These are phyloP conservation scores for Aspergillus egyptiacus DNA, from an alignment of 495 filamentous ascomycete genomes.

Conservation along the genomic window DNA sequence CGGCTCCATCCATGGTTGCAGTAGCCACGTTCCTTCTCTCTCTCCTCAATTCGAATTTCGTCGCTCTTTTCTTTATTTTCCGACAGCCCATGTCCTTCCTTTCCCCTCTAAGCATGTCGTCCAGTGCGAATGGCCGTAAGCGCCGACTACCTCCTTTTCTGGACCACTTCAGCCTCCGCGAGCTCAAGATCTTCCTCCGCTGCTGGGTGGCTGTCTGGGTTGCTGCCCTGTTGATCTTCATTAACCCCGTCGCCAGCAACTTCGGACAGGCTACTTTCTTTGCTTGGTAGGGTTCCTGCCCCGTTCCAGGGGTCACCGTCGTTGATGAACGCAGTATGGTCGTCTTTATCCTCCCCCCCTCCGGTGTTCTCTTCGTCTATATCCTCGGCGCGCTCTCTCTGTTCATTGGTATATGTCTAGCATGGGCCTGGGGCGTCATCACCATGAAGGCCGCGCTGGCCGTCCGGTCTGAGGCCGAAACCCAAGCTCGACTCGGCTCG, in stretches of 20 bases:
- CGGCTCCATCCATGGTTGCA: too few relatives aligned
- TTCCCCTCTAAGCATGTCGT: too few relatives aligned
- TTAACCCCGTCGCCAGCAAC: constrained; percentile 24
- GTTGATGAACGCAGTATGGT: constrained; percentile 13
- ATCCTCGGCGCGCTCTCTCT: constrained; percentile 31
- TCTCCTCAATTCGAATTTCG: too few relatives aligned
- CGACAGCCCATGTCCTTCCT: too few relatives aligned
- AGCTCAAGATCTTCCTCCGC: constrained; percentile 41
- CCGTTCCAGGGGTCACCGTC: background rate
- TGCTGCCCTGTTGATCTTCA: constrained; percentile 37
- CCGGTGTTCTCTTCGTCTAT: constrained; percentile 34
- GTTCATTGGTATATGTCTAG: constrained; percentile 31
- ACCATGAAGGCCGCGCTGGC: constrained; percentile 37
- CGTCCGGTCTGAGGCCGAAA: constrained; percentile 32
- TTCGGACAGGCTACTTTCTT: constrained; percentile 27
- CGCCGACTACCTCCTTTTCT: constrained; percentile 29
- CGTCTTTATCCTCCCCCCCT: constrained; percentile 36
- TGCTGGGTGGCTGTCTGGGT: constrained; percentile 41
- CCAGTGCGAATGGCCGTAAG: background rate
- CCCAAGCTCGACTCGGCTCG: constrained; percentile 25
- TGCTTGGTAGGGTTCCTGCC: constrained; percentile 11
- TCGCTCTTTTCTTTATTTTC: too few relatives aligned
- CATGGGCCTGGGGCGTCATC: constrained; percentile 41
- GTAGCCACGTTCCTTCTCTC: too few relatives aligned
- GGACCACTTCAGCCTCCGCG: constrained; percentile 42